phyloP scores from a whole-genome alignment of 208 protist species.

The Leishmania braziliensis region DNA sequence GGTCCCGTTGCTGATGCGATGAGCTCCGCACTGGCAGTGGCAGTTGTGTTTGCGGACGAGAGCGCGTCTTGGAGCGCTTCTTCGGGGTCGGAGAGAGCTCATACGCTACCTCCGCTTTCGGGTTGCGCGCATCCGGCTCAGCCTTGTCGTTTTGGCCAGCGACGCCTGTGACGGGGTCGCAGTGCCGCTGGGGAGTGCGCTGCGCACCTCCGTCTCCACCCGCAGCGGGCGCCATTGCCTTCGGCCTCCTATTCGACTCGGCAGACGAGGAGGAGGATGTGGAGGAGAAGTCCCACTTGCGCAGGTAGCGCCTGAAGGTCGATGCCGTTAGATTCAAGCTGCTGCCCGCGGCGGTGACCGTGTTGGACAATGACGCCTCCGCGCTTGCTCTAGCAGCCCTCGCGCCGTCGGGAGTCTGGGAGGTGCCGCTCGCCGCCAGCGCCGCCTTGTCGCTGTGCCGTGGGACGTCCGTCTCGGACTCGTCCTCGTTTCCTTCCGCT shows the following conservation, averaged over 20 bases:
- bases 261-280: background rate
- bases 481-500: background rate
- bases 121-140: slow-evolving; percentile 23
- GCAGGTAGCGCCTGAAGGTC: slow-evolving; percentile 16
- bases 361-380: background rate
- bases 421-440: background rate
- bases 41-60: background rate
- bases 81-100: slow-evolving; percentile 54
- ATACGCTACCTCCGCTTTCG: slow-evolving; percentile 11
- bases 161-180: background rate
- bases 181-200: slow-evolving; percentile 4
- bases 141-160: background rate
- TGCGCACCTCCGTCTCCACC: background rate
- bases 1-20: background rate
- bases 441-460: slow-evolving; percentile 21
- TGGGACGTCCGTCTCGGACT: slow-evolving; percentile 12
- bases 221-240: background rate
- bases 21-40: background rate
- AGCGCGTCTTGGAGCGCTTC: slow-evolving; percentile 54
- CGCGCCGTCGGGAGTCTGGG: background rate
- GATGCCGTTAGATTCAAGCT: background rate
- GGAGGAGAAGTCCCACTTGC: slow-evolving; percentile 24
- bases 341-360: background rate
- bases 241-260: background rate
- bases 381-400: background rate